Percentiles rank a stretch among this genome's conserved stretches.
These are phyloP conservation scores for Zygosaccharomyces bisporus DNA, from an alignment of 805 yeast genomes.

Conservation along the genomic window DNA sequence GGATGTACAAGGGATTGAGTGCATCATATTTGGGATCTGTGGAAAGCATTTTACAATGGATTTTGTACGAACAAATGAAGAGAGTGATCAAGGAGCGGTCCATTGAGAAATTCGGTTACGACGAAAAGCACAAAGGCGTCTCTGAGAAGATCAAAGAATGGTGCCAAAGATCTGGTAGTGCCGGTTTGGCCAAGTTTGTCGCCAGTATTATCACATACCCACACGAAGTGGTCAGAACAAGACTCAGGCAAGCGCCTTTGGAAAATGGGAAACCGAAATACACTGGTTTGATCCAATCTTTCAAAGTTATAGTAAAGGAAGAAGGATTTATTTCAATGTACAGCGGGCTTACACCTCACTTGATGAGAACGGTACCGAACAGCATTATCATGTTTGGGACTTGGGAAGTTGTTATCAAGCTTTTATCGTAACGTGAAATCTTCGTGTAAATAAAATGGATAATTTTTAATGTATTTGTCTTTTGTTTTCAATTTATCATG, in stretches of 20 bases:
- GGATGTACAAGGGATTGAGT: constrained; percentile 85
- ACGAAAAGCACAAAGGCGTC: constrained; percentile 38
- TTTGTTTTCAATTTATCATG: constrained; percentile 8
- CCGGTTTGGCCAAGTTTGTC: constrained; percentile 91
- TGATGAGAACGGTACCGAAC: constrained; percentile 95
- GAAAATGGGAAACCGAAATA: constrained; percentile 80
- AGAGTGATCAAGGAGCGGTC: constrained; percentile 54
- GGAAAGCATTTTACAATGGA: constrained; percentile 95
- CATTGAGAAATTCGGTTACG: constrained; percentile 38
- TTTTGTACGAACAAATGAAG: constrained; percentile 93
- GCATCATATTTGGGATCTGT: constrained; percentile 93
- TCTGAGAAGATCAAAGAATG: constrained; percentile 75
- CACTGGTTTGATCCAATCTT: constrained; percentile 84
- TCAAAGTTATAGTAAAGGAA: constrained; percentile 77
- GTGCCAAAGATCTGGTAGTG: constrained; percentile 96
- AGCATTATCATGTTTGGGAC: constrained; percentile 99
- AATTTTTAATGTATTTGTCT: neutral
- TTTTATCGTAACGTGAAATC: constrained; percentile 40
- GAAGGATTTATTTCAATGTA: constrained; percentile 93
- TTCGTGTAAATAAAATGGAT: constrained; percentile 9
- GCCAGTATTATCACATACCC: constrained; percentile 95
- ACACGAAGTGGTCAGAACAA: constrained; percentile 93
- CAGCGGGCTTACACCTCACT: constrained; percentile 96
- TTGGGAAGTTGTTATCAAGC: constrained; percentile 79
- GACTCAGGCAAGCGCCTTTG: constrained; percentile 90